Evolutionary conservation across 306 rosid species (phyloP), one percentile per base, ranked within the genome.

Genomic region (Heteromeles arbutifolia): DNA sequence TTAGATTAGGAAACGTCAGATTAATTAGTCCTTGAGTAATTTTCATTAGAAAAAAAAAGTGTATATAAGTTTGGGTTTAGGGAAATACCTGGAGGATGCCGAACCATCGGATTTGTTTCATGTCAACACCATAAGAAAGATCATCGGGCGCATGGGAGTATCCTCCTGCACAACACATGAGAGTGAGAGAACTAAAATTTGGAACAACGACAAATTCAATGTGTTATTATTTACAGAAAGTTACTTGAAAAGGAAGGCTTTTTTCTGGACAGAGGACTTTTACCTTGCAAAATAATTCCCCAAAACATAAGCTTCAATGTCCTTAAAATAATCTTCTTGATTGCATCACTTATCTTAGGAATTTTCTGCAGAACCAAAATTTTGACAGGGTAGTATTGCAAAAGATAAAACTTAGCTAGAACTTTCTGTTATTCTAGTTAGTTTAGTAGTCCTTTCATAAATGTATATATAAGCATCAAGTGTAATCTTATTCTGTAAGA

Each of bases 231-330:
- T 56, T 6, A 18, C 15, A 19, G 11, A 24, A 57, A 5, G 59
- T 52, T 63, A n/a, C 5, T 72, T 41, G 31, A 28, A 18, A 22
- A 28, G 13, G 15, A 65, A 53, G n/a, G 12, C 14, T 24, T 48
- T 13, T 5, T 31, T 44, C 64, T 75, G 50, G 41, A 65, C 19
- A 37, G 54, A 24, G 24, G 26, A 66, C 56, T n/a, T 37, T 69
- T 66, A 88, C 98, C 98, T 85, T 93, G 98, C 87, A 93, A 73
- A 75, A 93, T 67, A 70, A 93, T 77, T 10, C 98, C 98, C 97
- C 98, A 93, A 73, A 93, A 91, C 32, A 89, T 82, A 82, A 93
- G 97, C 84, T 93, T 93, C 81, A 91, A 15, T 37, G 98, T 93
- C 53, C 98, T 87, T 2, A 89, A 17, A 37, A 78, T 37, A 65